Evolutionary conservation across 169 alveolate genomes (phyloP).

Genomic region (Plasmodium falciparum): DNA sequence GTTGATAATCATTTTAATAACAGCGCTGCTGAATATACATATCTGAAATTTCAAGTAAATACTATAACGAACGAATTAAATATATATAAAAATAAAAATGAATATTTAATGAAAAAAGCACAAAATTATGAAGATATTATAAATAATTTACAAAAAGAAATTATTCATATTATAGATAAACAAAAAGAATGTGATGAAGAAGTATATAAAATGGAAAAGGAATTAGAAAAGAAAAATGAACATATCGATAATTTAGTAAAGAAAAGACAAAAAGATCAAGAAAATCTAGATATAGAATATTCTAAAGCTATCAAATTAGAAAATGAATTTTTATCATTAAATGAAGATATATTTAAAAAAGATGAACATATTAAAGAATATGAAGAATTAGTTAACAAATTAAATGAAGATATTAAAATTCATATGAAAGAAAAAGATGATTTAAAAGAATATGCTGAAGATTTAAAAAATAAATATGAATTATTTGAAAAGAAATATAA

Average conservation of each 20-base stretch:
- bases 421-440: constrained; percentile 62
- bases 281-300: constrained; percentile 36
- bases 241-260: constrained; percentile 43
- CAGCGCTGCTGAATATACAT: constrained; percentile 56
- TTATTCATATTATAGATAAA: constrained; percentile 48
- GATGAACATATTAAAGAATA: constrained; percentile 40
- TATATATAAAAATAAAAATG: constrained; percentile 65
- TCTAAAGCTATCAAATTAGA: constrained; percentile 40
- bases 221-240: constrained; percentile 45
- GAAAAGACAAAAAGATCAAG: constrained; percentile 58
- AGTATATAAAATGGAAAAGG: constrained; percentile 51
- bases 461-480: constrained; percentile 46
- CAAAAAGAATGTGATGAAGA: constrained; percentile 73
- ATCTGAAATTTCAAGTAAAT: constrained; percentile 44
- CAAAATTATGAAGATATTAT: constrained; percentile 69
- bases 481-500: constrained; percentile 52
- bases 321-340: constrained; percentile 59
- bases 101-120: constrained; percentile 46
- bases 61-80: constrained; percentile 42
- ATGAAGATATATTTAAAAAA: constrained; percentile 69
- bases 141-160: constrained; percentile 51
- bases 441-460: constrained; percentile 22
- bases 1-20: not conserved
- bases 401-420: constrained; percentile 54
- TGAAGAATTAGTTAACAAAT: constrained; percentile 42